A percentile compares a stretch with the other conserved stretches of the same genome.
Evolutionary conservation across 495 filamentous ascomycete species (phyloP).

Genomic region (Penicillium nucicola): DNA sequence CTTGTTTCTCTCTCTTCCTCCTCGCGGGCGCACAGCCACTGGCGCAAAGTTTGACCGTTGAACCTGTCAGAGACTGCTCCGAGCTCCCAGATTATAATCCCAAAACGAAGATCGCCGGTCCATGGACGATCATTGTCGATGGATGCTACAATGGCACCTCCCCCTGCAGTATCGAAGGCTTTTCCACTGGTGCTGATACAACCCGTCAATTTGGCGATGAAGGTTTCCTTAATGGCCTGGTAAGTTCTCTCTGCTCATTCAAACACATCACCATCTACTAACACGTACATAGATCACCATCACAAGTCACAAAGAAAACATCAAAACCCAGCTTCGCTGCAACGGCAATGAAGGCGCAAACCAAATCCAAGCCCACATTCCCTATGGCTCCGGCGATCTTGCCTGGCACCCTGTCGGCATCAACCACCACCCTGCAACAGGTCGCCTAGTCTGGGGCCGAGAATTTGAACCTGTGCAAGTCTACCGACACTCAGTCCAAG

Average conservation of each 20-base stretch:
- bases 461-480: constrained; percentile 2
- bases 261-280: not conserved
- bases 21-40: constrained; percentile 1
- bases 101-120: constrained; percentile 12
- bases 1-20: not conserved
- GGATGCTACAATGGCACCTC: constrained; percentile 6
- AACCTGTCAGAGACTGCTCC: constrained; percentile 4
- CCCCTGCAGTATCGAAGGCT: constrained; percentile 10
- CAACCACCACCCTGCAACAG: constrained; percentile 1
- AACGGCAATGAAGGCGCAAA: constrained; percentile 7
- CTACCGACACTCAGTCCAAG: constrained; percentile 3
- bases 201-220: constrained; percentile 6
- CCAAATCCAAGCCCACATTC: constrained; percentile 9
- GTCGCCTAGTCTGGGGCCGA: constrained; percentile 14
- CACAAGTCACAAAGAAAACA: not conserved
- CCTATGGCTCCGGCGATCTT: constrained; percentile 9
- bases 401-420: constrained; percentile 17
- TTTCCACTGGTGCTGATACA: constrained; percentile 4
- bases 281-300: constrained; percentile 6
- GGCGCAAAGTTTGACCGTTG: not conserved
- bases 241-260: not conserved
- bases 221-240: constrained; percentile 1
- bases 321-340: constrained; percentile 15
- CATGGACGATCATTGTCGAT: constrained; percentile 7
- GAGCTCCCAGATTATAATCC: constrained; percentile 10